phyloP scores from a whole-genome alignment of 208 protist genomes.

The Giardia duodenalis region DNA sequence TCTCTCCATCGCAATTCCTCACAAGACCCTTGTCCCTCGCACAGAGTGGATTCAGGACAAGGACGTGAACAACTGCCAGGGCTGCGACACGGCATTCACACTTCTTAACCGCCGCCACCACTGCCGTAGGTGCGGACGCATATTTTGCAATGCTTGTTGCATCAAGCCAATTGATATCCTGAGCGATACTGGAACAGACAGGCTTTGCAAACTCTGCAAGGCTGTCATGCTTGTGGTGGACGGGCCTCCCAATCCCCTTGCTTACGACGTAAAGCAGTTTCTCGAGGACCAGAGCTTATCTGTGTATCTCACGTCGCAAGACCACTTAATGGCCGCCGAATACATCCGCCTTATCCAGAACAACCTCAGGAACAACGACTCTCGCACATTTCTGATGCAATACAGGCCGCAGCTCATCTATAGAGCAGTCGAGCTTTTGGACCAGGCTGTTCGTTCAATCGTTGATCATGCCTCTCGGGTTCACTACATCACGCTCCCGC shows the following conservation, averaged over 20 bases:
- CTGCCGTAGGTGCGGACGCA: constrained; percentile 38
- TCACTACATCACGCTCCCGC: background rate
- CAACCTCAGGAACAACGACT: background rate
- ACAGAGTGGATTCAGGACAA: constrained; percentile 37
- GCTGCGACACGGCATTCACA: constrained; percentile 35
- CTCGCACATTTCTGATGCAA: background rate
- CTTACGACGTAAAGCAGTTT: background rate
- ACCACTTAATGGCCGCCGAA: background rate
- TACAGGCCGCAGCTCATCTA: background rate
- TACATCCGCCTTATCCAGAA: constrained; percentile 1
- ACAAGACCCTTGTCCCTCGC: background rate
- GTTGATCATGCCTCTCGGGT: background rate
- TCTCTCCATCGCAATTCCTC: constrained; percentile 23
- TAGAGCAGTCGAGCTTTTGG: background rate
- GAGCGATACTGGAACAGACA: background rate
- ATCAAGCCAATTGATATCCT: background rate
- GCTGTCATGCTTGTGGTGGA: background rate
- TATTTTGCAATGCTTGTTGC: constrained; percentile 36
- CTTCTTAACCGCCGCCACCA: constrained; percentile 42
- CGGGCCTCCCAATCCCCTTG: background rate
- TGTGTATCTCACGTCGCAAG: background rate
- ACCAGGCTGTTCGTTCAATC: background rate
- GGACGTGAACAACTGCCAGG: background rate
- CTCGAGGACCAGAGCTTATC: background rate
- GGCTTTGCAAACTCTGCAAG: constrained; percentile 32